Evolutionary conservation across 345 rosid species (phyloP).

Genomic region (Pistacia vera): DNA sequence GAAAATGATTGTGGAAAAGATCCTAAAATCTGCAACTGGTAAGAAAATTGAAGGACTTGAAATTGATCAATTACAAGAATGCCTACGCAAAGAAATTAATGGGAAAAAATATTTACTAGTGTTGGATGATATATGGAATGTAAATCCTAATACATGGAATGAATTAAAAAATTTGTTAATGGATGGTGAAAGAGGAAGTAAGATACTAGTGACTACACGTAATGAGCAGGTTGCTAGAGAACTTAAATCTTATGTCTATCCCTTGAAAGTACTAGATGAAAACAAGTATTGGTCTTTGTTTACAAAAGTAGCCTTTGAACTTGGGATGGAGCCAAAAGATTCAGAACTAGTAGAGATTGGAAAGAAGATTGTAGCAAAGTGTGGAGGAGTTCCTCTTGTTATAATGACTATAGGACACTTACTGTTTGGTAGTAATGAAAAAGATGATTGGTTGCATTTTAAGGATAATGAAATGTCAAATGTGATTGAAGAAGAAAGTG

Average conservation of each 20-base stretch:
- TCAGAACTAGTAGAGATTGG: not conserved
- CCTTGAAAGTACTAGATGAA: too few relatives aligned
- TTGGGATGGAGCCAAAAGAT: not conserved
- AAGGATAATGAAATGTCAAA: too few relatives aligned
- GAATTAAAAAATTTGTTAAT: not conserved
- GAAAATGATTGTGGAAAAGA: not conserved
- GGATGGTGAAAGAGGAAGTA: not conserved
- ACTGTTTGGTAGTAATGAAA: too few relatives aligned
- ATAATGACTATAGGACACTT: too few relatives aligned
- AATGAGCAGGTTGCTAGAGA: not conserved
- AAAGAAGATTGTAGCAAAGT: too few relatives aligned
- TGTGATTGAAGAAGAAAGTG: too few relatives aligned
- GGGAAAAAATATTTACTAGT: not conserved
- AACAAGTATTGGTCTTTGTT: conserved; percentile 1
- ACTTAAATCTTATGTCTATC: not conserved
- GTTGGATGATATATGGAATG: conserved; percentile 13
- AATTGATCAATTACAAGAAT: not conserved
- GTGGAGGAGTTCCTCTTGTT: too few relatives aligned
- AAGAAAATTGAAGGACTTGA: too few relatives aligned
- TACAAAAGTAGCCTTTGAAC: not conserved
- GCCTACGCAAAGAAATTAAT: not conserved
- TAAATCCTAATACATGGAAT: too few relatives aligned
- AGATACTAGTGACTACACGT: not conserved
- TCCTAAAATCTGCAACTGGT: not conserved
- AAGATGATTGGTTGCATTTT: too few relatives aligned